phyloP scores from a whole-genome alignment of 257 asterid genomes.

The Gynochthodes officinalis region DNA sequence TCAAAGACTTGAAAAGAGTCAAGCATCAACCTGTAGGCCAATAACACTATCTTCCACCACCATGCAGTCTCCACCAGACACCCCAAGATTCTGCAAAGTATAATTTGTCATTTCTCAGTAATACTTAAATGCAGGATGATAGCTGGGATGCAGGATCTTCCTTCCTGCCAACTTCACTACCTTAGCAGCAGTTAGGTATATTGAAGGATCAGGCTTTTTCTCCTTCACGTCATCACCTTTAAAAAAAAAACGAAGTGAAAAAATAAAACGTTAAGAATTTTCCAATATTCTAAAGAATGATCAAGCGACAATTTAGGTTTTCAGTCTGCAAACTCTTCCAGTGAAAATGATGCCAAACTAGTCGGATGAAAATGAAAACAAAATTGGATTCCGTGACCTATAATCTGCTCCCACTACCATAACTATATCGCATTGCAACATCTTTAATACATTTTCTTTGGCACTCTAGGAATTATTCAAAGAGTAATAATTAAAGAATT shows the following conservation, averaged over 20 bases:
- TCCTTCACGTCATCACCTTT: constrained; percentile 92
- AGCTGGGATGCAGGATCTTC: constrained; percentile 9
- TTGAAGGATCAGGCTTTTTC: constrained; percentile 90
- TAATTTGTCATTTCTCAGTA: constrained; percentile 14
- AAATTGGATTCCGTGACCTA: not conserved
- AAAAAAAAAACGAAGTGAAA: not conserved
- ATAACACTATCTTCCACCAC: constrained; percentile 97
- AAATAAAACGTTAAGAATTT: not conserved
- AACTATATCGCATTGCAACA: not conserved
- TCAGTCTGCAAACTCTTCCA: not conserved
- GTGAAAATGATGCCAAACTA: not conserved
- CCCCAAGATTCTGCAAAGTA: constrained; percentile 58
- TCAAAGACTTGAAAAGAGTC: not conserved
- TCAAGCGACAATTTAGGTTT: not conserved
- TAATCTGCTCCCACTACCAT: not conserved
- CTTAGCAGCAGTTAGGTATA: constrained; percentile 77
- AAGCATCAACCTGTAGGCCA: constrained; percentile 72
- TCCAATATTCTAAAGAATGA: not conserved
- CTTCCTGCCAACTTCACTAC: constrained; percentile 28
- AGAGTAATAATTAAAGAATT: not conserved
- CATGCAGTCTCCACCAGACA: constrained; percentile 64
- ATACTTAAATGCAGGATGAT: not conserved
- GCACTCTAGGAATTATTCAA: not conserved
- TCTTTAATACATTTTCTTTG: not conserved
- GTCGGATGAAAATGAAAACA: not conserved